Evolutionary conservation across 139 green algal species (phyloP).

Genomic region (Prasinococcaceae sp.): DNA sequence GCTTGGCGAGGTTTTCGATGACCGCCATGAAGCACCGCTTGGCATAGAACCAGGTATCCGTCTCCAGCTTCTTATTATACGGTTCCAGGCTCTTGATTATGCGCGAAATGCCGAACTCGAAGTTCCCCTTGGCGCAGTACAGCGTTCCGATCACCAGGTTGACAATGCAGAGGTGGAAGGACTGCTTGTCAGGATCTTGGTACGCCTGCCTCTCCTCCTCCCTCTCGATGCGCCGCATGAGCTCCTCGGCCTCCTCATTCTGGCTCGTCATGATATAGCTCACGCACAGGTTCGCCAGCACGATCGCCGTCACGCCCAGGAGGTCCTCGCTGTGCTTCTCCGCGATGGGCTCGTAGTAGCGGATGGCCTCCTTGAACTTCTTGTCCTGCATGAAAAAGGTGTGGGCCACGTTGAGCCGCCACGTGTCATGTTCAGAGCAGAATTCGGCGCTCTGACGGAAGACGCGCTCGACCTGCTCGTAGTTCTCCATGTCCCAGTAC

Average conservation of each 20-base stretch:
- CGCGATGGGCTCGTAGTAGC: conserved; percentile 57
- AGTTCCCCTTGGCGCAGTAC: conserved; percentile 78
- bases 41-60: conserved; percentile 51
- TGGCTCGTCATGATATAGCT: conserved; percentile 70
- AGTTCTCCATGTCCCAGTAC: conserved; percentile 66
- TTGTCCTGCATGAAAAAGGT: conserved; percentile 59
- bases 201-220: conserved; percentile 40
- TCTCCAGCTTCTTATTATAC: conserved; percentile 61
- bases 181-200: conserved; percentile 36
- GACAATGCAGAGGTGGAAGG: conserved; percentile 75
- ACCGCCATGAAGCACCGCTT: conserved; percentile 62
- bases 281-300: conserved; percentile 85
- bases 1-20: conserved; percentile 68
- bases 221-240: conserved; percentile 71
- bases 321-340: conserved; percentile 40
- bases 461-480: conserved; percentile 47
- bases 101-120: conserved; percentile 72
- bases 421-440: conserved; percentile 64
- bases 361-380: conserved; percentile 58
- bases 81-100: conserved; percentile 76
- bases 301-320: conserved; percentile 57
- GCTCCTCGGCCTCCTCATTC: conserved; percentile 75
- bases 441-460: conserved; percentile 66
- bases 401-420: conserved; percentile 78
- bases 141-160: conserved; percentile 86